phyloP scores from a whole-genome alignment of 257 asterid species.

The Knoxia roxburghii region DNA sequence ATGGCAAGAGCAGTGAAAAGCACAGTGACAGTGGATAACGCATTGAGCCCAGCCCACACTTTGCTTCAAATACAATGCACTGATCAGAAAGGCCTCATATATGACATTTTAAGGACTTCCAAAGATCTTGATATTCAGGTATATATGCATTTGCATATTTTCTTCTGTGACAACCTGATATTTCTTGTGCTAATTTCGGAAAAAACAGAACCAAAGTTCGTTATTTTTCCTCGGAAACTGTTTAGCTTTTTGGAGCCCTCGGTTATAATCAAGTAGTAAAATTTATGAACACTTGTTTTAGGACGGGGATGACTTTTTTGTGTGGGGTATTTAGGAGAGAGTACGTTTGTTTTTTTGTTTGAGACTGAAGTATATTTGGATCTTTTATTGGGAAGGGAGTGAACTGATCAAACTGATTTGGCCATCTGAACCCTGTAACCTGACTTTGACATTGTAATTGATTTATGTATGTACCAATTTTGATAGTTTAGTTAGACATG shows the following conservation, averaged over 20 bases:
- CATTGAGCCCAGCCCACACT: slow-evolving; percentile 44
- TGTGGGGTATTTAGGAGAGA: neutral
- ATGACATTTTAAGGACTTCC: slow-evolving; percentile 44
- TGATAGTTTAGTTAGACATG: too few relatives aligned
- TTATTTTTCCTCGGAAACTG: neutral
- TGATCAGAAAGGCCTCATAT: slow-evolving; percentile 49
- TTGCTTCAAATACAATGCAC: slow-evolving; percentile 44
- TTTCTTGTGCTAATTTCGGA: neutral
- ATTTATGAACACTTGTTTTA: neutral
- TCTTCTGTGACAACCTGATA: neutral
- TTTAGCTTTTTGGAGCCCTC: neutral
- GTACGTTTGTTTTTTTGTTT: neutral
- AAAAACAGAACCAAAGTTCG: neutral
- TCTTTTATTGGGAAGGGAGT: neutral
- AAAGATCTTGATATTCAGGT: slow-evolving; percentile 50
- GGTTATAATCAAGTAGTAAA: neutral
- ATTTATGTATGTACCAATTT: too few relatives aligned
- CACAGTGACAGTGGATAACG: slow-evolving; percentile 35
- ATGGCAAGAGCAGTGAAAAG: slow-evolving; percentile 25
- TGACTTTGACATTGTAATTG: too few relatives aligned
- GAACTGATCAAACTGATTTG: too few relatives aligned
- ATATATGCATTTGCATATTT: slow-evolving; percentile 1
- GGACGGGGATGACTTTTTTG: neutral
- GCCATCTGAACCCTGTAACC: too few relatives aligned
- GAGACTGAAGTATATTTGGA: neutral